phyloP scores from a whole-genome alignment of 2,329 filamentous ascomycete species.

The Cadophora luteo-olivacea region DNA sequence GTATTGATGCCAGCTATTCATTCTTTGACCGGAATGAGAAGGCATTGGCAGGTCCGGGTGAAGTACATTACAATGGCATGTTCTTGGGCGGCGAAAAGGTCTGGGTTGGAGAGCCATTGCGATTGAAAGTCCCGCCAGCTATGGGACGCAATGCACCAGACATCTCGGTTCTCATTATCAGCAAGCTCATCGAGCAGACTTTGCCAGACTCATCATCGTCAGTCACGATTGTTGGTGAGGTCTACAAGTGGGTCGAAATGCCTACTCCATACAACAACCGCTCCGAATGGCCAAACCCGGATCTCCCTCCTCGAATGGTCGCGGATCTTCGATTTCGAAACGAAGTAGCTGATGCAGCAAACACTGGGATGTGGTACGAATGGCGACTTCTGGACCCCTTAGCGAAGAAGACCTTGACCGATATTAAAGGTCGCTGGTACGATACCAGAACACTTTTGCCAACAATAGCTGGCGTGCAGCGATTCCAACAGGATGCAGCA shows the following conservation, averaged over 20 bases:
- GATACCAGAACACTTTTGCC: constrained; percentile 58
- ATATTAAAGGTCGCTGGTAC: constrained; percentile 67
- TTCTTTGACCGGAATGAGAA: constrained; percentile 55
- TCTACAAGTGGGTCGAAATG: constrained; percentile 56
- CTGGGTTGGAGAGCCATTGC: constrained; percentile 63
- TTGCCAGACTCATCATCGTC: constrained; percentile 39
- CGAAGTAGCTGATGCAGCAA: constrained; percentile 51
- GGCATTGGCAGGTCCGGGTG: constrained; percentile 46
- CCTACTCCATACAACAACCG: constrained; percentile 45
- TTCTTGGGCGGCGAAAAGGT: constrained; percentile 65
- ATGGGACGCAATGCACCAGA: constrained; percentile 36
- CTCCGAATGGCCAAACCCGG: constrained; percentile 48
- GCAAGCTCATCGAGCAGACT: constrained; percentile 45
- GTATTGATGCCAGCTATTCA: constrained; percentile 61
- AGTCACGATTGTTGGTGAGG: constrained; percentile 55
- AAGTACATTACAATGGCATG: constrained; percentile 57
- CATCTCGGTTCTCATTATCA: constrained; percentile 54
- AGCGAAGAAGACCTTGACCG: constrained; percentile 47
- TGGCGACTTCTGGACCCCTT: constrained; percentile 43
- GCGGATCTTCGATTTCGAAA: constrained; percentile 50
- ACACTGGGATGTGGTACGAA: constrained; percentile 40
- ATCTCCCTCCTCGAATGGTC: constrained; percentile 54
- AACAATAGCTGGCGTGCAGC: constrained; percentile 41
- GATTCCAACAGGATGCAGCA: constrained; percentile 45
- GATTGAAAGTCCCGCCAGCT: constrained; percentile 49